Percentiles rank a stretch among this genome's conserved stretches.
phyloP scores from a whole-genome alignment of 2,329 filamentous ascomycete genomes.

The Fusarium kyushuense region DNA sequence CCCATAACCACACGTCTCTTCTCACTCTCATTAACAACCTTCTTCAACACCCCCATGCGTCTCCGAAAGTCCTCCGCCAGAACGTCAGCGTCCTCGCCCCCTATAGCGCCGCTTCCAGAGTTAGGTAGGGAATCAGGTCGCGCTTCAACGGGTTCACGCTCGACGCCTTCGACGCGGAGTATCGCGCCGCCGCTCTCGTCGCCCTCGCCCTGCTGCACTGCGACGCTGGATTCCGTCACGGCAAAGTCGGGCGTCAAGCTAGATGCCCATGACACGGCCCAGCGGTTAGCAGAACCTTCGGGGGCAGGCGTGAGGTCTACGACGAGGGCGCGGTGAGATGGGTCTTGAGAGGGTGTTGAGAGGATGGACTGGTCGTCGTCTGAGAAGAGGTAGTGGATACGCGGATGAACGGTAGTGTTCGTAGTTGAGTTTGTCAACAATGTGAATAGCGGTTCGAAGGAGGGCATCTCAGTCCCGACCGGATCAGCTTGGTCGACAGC shows the following conservation, averaged over 20 bases:
- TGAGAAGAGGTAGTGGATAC: slow-evolving; percentile 90
- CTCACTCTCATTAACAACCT: slow-evolving; percentile 65
- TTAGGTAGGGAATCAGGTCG: slow-evolving; percentile 45
- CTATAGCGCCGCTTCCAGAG: slow-evolving; percentile 50
- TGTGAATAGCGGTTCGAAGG: slow-evolving; percentile 86
- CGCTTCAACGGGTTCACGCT: slow-evolving; percentile 53
- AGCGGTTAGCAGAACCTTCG: slow-evolving; percentile 56
- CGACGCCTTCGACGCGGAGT: slow-evolving; percentile 55
- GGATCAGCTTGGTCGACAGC: slow-evolving; percentile 24
- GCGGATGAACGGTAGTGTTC: slow-evolving; percentile 82
- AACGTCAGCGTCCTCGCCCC: slow-evolving; percentile 62
- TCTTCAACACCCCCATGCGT: slow-evolving; percentile 66
- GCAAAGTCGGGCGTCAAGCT: slow-evolving; percentile 82
- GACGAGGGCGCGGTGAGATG: slow-evolving; percentile 63
- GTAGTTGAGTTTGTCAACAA: slow-evolving; percentile 82
- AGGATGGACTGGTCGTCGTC: slow-evolving; percentile 88
- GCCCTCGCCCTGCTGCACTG: slow-evolving; percentile 57
- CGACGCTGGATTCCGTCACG: slow-evolving; percentile 61
- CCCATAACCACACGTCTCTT: slow-evolving; percentile 55
- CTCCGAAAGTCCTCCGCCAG: slow-evolving; percentile 69
- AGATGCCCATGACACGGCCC: slow-evolving; percentile 74
- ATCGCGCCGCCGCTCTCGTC: slow-evolving; percentile 45
- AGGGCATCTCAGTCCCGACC: slow-evolving; percentile 46
- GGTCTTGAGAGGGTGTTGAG: slow-evolving; percentile 66
- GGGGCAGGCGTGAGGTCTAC: slow-evolving; percentile 63